Conservation (phyloP, 495 filamentous ascomycete genomes). For the Penicillium paradoxum region DNA sequence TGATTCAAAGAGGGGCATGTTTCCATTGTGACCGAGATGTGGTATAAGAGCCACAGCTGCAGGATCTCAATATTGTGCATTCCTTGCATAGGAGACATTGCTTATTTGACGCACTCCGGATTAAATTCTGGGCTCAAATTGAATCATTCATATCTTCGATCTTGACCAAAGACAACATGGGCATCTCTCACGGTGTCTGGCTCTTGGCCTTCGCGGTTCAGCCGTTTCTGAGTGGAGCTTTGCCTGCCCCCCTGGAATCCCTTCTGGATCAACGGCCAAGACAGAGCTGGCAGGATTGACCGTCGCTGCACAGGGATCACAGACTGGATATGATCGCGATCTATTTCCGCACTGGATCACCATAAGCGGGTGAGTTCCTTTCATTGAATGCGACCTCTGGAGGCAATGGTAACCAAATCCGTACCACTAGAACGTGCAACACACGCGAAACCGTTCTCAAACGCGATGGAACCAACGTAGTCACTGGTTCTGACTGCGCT, state of each 20-base stretch:
- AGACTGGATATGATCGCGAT: slow-evolving; percentile 53
- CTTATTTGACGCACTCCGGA: background rate
- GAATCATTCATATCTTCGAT: no score
- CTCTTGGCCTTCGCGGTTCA: slow-evolving; percentile 12
- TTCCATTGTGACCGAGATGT: no score
- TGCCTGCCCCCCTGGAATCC: slow-evolving; percentile 51
- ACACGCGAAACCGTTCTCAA: slow-evolving; percentile 62
- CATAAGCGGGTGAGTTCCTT: slow-evolving; percentile 28
- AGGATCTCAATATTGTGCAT: background rate
- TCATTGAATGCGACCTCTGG: no score
- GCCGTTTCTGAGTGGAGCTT: slow-evolving; percentile 1
- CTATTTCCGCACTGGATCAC: slow-evolving; percentile 67
- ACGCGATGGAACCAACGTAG: slow-evolving; percentile 60
- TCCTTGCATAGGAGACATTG: background rate
- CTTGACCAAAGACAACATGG: background rate
- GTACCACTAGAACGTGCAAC: slow-evolving; percentile 50
- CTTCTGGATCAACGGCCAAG: slow-evolving; percentile 47
- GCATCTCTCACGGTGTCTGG: background rate
- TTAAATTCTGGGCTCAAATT: background rate
- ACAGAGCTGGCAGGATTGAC: slow-evolving; percentile 51
- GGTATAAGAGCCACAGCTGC: background rate
- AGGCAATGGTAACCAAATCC: no score
- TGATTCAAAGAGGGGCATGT: background rate
- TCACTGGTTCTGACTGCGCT: slow-evolving; percentile 45
- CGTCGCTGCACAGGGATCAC: slow-evolving; percentile 48